Evolutionary conservation across 148 eudicot species (phyloP), one percentile per base, ranked within the genome.

Genomic region (Vaccinium corymbosum): DNA sequence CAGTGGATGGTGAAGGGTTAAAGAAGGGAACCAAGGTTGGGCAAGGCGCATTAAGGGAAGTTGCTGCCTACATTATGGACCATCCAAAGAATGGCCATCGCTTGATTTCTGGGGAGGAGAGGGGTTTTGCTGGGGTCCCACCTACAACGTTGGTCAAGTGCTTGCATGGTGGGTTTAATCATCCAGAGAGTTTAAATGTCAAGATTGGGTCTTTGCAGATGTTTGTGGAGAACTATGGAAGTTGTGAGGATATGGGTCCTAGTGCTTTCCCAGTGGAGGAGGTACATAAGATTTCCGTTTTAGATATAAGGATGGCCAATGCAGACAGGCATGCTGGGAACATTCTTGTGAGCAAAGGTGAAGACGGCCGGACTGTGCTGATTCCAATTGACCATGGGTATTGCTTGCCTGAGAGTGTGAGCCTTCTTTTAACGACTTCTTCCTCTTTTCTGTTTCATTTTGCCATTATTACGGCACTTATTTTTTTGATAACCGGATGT

Each of bases 321-420:
- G 98, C 98, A 11, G 98, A 95, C 83, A 92, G 98, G 88, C 98
- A 96, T 89, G 91, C 94, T 85, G 98, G 99, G 75, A 96, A 96
- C 86, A 93, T 96, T 72, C 88, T 96, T 90, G 86, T 90, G 56
- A 84, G 90, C 76, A 96, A 91, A 90, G 94, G 90, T 56, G 92
- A 90, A 86, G 93, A 90, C 73, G 94, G 95, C 80, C 85, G 32
- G 77, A 88, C 73, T 61, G 79, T 84, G 78, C 88, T 96, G 75
- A 92, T 94, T 84, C 98, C 98, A 0, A 96, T 96, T 53, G 98
- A 96, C 87, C 98, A 96, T 88, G 98, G 98, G 17, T 96, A 96
- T 83, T 96, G 99, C 94, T 89, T 96, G 91, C 99, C 99, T 1
- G 94, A 93, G 76, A 90, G 93, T 86, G 99, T 96, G 84, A 91